Percentiles rank a stretch among this genome's conserved stretches.
Evolutionary conservation across 2,329 filamentous ascomycete genomes (phyloP).

Genomic region (Cytospora leucostoma): DNA sequence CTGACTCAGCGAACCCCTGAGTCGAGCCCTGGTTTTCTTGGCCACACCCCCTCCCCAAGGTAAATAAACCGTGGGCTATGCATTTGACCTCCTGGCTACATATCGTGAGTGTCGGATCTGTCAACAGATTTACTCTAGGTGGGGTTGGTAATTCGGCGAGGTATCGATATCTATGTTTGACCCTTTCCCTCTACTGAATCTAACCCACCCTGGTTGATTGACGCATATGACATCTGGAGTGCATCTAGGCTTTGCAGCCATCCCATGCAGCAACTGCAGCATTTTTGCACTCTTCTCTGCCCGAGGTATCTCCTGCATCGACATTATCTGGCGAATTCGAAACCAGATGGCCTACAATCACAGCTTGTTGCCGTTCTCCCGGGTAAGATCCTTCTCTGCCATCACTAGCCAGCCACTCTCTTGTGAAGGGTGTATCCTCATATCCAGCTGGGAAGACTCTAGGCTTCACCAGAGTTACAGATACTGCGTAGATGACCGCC

Average conservation of each 20-base stretch:
- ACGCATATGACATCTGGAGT: not conserved
- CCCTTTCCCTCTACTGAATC: no score
- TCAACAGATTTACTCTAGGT: no score
- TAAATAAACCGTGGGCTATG: no score
- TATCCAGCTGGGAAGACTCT: conserved; percentile 31
- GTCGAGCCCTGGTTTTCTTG: not conserved
- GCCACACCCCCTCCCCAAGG: no score
- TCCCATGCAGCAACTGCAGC: not conserved
- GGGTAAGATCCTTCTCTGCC: not conserved
- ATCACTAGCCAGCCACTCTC: not conserved
- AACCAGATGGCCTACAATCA: not conserved
- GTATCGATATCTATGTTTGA: no score
- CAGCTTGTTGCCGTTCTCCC: not conserved
- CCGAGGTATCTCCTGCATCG: not conserved
- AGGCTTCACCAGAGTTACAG: conserved; percentile 30
- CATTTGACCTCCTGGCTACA: no score
- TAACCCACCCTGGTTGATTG: no score
- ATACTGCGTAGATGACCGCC: conserved; percentile 32
- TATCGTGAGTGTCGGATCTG: no score
- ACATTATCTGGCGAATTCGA: not conserved
- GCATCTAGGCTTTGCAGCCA: not conserved
- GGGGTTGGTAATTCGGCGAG: no score
- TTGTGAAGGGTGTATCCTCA: not conserved
- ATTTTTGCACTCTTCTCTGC: not conserved
- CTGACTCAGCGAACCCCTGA: conserved; percentile 18